Evolutionary conservation across 371 early-diverging fungal genomes (phyloP), one percentile per base, ranked within the genome.

Genomic region (Dichotomocladium elegans): DNA sequence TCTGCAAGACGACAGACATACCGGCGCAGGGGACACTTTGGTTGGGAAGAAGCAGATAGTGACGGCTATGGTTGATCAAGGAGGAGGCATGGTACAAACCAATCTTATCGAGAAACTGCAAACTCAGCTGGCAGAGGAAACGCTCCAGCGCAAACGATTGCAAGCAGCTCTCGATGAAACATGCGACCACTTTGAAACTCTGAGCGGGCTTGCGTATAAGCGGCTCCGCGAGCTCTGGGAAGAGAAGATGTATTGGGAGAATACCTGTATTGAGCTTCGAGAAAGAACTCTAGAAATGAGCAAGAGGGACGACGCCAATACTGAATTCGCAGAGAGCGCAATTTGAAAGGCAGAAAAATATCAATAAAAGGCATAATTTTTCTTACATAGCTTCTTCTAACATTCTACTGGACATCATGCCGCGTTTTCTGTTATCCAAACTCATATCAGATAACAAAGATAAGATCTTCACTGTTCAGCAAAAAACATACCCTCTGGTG

Each of bases 221-320:
- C 80, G 77, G 47, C 54, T 82, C 11, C 68, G 80, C 29, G 82
- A 82, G 47, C 53, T 82, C 44, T 75, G 75, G 75, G 75, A 75
- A 53, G 75, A 75, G 41, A 75, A 75, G 30, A 64, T 61, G 57
- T 57, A 70, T 15, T 72, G 75, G 72, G 75, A 75, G 50, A 64
- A 63, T 46, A 68, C 66, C 2, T 75, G 68, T 41, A 55, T 69
- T 48, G 72, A 66, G 15, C 49, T 75, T 25, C 60, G 67, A 27
- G 67, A 71, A 15, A 44, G 64, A 7, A 28, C 62, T 7, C 42
- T 28, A n/a, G n/a, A n/a, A n/a, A n/a, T n/a, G n/a, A n/a, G n/a
- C n/a, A n/a, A n/a, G n/a, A n/a, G n/a, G n/a, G n/a, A n/a, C n/a
- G n/a, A n/a, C n/a, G n/a, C n/a, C n/a, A n/a, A n/a, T n/a, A n/a